phyloP scores from a whole-genome alignment of 2,329 filamentous ascomycete genomes.

The Cladosporium sp. region DNA sequence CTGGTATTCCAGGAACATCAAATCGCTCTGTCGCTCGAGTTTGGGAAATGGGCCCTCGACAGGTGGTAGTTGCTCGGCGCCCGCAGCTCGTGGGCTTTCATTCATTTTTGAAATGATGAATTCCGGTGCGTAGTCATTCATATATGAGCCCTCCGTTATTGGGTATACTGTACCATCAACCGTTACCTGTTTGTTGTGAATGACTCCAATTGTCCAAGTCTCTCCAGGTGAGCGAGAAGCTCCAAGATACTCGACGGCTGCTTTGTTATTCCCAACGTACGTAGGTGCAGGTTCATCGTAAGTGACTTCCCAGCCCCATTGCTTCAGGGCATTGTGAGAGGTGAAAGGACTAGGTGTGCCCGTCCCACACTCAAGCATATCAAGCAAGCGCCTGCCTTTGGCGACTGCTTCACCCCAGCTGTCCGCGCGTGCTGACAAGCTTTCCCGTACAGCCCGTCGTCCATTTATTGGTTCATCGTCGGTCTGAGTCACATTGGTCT shows the following conservation, averaged over 20 bases:
- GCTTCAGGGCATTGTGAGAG: background rate
- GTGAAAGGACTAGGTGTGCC: background rate
- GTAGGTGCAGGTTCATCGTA: background rate
- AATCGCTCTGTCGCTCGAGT: slow-evolving; percentile 5
- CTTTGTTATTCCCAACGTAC: background rate
- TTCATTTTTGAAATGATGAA: background rate
- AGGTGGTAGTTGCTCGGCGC: background rate
- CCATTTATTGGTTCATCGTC: background rate
- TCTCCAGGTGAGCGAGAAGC: background rate
- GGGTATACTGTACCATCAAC: background rate
- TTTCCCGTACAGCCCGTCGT: background rate
- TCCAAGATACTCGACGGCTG: background rate
- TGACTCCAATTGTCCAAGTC: background rate
- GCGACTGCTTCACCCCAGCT: background rate
- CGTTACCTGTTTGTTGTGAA: background rate
- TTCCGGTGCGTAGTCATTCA: background rate
- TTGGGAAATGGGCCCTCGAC: background rate
- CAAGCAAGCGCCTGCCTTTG: slow-evolving; percentile 2
- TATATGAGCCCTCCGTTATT: background rate
- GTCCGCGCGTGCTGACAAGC: background rate
- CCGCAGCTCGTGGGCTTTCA: background rate
- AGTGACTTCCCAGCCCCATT: slow-evolving; percentile 4
- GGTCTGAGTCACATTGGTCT: background rate
- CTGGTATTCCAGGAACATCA: slow-evolving; percentile 12
- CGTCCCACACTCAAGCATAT: slow-evolving; percentile 7